phyloP scores from a whole-genome alignment of 257 asterid species.

The Echites panduratus region DNA sequence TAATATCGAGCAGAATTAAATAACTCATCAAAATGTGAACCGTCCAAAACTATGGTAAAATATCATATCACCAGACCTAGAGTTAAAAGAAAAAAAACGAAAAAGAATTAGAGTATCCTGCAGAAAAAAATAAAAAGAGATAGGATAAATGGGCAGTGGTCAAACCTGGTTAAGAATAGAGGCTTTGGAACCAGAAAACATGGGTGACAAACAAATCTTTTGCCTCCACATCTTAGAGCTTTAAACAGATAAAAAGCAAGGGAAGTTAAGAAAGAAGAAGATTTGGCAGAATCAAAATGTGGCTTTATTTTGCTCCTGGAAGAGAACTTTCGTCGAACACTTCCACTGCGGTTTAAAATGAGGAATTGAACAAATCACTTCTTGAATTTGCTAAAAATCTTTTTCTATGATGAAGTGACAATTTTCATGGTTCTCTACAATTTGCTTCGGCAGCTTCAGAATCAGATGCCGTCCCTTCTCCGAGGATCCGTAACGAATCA shows the following conservation, averaged over 20 bases:
- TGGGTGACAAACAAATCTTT: slow-evolving; percentile 40
- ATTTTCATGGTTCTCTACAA: background rate
- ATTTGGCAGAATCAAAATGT: background rate
- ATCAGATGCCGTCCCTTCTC: too few species aligned
- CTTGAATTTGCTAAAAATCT: background rate
- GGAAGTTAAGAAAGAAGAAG: slow-evolving; percentile 6
- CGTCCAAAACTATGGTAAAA: background rate
- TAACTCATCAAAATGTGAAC: background rate
- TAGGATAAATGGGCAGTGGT: background rate
- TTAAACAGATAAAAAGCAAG: background rate
- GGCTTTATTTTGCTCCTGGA: background rate
- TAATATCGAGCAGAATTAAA: slow-evolving; percentile 8
- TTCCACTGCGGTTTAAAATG: background rate
- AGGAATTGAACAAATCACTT: background rate
- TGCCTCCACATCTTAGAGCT: slow-evolving; percentile 72
- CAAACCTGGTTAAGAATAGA: slow-evolving; percentile 46
- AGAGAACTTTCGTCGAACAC: slow-evolving; percentile 14
- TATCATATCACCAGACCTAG: background rate
- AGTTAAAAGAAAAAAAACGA: background rate
- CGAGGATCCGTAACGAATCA: background rate
- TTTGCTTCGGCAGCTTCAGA: background rate
- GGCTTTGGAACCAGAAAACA: slow-evolving; percentile 34
- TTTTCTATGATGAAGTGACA: background rate
- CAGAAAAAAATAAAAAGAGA: background rate
- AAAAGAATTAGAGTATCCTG: too few species aligned